phyloP scores from a whole-genome alignment of 2,329 filamentous ascomycete species.

The Pseudopithomyces maydicus region DNA sequence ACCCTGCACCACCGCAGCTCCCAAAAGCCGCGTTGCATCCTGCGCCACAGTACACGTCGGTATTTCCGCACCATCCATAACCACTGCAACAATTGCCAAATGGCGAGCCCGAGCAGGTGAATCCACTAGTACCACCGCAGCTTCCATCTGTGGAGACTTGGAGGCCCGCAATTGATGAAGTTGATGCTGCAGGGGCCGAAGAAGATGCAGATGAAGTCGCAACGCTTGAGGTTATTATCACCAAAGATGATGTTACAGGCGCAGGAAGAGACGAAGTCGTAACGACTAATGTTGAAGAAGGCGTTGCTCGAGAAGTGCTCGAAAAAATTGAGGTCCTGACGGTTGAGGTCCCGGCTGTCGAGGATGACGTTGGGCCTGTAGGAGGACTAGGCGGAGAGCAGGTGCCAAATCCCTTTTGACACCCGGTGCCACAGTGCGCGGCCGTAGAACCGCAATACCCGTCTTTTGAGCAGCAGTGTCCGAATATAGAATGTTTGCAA shows the following conservation, averaged over 20 bases:
- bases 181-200: background rate
- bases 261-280: background rate
- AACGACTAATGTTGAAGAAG: too few species aligned
- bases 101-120: background rate
- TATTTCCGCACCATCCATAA: background rate
- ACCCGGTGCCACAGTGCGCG: background rate
- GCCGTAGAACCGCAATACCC: background rate
- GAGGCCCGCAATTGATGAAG: background rate
- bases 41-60: background rate
- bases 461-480: background rate
- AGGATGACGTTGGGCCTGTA: background rate
- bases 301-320: background rate
- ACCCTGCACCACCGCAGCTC: background rate
- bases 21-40: background rate
- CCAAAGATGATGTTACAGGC: background rate
- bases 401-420: background rate
- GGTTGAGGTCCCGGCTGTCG: background rate
- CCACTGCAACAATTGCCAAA: background rate
- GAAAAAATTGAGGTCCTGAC: background rate
- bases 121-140: background rate
- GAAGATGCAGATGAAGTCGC: background rate
- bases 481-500: background rate
- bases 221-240: background rate
- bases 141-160: background rate
- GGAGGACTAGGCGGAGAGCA: background rate